phyloP scores from a whole-genome alignment of 2,329 filamentous ascomycete species.

The Aspergillus oerlinghausenensis region DNA sequence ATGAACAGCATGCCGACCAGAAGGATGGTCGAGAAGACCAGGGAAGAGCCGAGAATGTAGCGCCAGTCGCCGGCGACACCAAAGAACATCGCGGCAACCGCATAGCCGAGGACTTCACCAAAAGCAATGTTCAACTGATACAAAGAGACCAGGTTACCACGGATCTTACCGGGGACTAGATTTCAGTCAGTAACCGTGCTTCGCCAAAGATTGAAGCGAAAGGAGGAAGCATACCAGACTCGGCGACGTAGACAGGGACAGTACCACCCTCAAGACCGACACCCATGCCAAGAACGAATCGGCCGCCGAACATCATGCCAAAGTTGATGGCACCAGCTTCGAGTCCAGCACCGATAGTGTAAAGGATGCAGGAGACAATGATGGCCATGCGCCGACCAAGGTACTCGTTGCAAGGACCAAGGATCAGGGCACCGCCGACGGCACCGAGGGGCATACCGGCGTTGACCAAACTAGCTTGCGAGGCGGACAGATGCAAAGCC shows the following conservation, averaged over 20 bases:
- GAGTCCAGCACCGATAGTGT: constrained; percentile 65
- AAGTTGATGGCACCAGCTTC: constrained; percentile 65
- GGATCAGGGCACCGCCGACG: constrained; percentile 63
- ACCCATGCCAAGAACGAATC: constrained; percentile 65
- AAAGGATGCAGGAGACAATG: constrained; percentile 63
- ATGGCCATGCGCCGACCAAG: constrained; percentile 65
- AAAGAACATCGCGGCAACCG: constrained; percentile 68
- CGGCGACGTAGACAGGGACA: constrained; percentile 69
- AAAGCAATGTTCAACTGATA: constrained; percentile 75
- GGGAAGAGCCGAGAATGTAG: constrained; percentile 67
- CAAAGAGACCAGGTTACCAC: constrained; percentile 68
- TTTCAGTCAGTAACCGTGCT: constrained; percentile 31
- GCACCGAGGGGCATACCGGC: constrained; percentile 68
- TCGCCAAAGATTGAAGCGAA: background rate
- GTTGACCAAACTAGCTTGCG: constrained; percentile 63
- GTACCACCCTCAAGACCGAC: constrained; percentile 71
- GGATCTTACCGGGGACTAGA: constrained; percentile 57
- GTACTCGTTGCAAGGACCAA: constrained; percentile 64
- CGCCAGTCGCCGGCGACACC: constrained; percentile 67
- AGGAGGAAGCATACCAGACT: constrained; percentile 36
- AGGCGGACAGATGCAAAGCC: constrained; percentile 52
- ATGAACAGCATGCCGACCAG: constrained; percentile 64
- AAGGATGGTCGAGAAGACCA: constrained; percentile 64
- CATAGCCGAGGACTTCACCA: constrained; percentile 69
- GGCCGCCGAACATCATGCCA: constrained; percentile 65